Percentiles rank a stretch among this genome's conserved stretches.
phyloP scores from a whole-genome alignment of 2,329 filamentous ascomycete species.

The Diaporthe longicolla region DNA sequence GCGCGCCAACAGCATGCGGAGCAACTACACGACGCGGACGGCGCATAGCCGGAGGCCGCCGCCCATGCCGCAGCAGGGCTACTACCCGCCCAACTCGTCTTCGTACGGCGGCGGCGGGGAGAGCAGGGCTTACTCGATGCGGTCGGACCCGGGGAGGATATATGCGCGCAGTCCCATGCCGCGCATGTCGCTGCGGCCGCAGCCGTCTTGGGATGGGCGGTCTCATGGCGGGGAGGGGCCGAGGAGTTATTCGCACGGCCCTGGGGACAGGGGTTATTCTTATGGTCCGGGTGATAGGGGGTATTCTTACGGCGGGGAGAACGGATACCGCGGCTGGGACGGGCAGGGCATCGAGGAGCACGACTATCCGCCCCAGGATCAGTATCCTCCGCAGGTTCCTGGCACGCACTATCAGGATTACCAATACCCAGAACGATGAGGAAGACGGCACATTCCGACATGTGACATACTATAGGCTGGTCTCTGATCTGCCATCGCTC shows the following conservation, averaged over 20 bases:
- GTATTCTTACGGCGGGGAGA: background rate
- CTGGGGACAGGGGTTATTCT: background rate
- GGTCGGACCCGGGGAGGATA: conserved; percentile 24
- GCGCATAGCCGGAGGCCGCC: conserved; percentile 15
- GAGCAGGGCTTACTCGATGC: conserved; percentile 30
- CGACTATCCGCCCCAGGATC: background rate
- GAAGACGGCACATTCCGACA: background rate
- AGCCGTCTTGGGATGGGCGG: conserved; percentile 18
- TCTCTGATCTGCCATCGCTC: background rate
- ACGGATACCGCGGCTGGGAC: conserved; percentile 32
- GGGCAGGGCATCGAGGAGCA: conserved; percentile 33
- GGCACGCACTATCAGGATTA: conserved; percentile 12
- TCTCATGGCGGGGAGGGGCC: background rate
- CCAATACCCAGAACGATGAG: conserved; percentile 26
- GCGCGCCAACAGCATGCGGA: conserved; percentile 34
- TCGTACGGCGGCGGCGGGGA: conserved; percentile 9
- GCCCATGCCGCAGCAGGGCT: background rate
- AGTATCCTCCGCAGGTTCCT: background rate
- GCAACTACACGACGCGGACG: conserved; percentile 23
- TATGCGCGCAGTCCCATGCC: conserved; percentile 27
- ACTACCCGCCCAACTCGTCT: conserved; percentile 16
- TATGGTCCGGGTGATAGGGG: background rate
- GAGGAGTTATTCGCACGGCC: background rate
- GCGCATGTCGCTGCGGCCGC: background rate
- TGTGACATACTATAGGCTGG: background rate